A percentile compares a stretch with the other conserved stretches of the same genome.
These are phyloP conservation scores for Penicillium expansum DNA, from an alignment of 2,329 filamentous ascomycete species.

Conservation along the genomic window DNA sequence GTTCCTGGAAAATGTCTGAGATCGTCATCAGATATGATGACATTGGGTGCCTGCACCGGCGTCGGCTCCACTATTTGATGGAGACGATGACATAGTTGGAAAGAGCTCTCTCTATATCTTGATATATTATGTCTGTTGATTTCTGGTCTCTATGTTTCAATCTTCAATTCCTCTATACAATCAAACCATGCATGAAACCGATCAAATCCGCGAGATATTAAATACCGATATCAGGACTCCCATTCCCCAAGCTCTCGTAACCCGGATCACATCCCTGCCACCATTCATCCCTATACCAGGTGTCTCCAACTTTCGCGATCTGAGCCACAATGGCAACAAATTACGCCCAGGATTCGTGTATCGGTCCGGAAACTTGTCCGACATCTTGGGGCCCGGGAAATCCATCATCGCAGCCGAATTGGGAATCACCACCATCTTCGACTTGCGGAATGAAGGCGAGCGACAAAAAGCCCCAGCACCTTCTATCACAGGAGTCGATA, in stretches of 20 bases:
- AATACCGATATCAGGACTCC: slow-evolving; percentile 24
- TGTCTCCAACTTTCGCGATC: slow-evolving; percentile 30
- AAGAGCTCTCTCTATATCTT: background rate
- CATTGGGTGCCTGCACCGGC: slow-evolving; percentile 1
- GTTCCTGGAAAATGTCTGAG: background rate
- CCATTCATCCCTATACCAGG: slow-evolving; percentile 29
- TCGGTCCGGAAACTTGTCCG: slow-evolving; percentile 65
- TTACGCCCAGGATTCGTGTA: slow-evolving; percentile 59
- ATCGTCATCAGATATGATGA: slow-evolving; percentile 4
- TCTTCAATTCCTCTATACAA: background rate
- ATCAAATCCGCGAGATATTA: slow-evolving; percentile 21
- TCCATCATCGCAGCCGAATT: slow-evolving; percentile 50
- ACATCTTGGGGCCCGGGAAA: slow-evolving; percentile 55
- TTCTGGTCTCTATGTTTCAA: background rate
- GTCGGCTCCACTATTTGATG: slow-evolving; percentile 1
- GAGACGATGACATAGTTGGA: slow-evolving; percentile 5
- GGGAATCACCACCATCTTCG: slow-evolving; percentile 64
- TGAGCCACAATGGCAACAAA: slow-evolving; percentile 21
- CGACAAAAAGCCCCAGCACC: slow-evolving; percentile 46
- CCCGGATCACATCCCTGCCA: slow-evolving; percentile 24
- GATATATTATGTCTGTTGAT: rapidly evolving
- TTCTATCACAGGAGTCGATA: slow-evolving; percentile 56
- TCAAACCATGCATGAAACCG: slow-evolving; percentile 18
- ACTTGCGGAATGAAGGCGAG: slow-evolving; percentile 60
- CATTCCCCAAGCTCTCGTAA: slow-evolving; percentile 21